These are phyloP conservation scores for Oenanthe javanica DNA, from an alignment of 140 eudicot species.

Conservation along the genomic window DNA sequence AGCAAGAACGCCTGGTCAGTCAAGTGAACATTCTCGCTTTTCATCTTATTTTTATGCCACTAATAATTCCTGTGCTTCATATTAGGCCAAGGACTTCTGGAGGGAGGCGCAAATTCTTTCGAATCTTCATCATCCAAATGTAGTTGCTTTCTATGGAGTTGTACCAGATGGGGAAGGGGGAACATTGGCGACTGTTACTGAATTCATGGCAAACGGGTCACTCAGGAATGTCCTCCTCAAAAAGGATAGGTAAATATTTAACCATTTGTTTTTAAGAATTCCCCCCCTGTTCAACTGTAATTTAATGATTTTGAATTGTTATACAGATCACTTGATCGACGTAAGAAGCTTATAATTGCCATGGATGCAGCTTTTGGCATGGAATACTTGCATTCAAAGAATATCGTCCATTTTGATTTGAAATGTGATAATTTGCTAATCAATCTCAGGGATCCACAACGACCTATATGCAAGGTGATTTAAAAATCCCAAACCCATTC, in stretches of 20 bases:
- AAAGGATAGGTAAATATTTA: constrained; percentile 59
- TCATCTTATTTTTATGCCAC: background rate
- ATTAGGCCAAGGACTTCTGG: constrained; percentile 86
- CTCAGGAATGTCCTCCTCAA: constrained; percentile 75
- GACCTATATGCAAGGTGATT: constrained; percentile 80
- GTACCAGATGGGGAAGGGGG: constrained; percentile 96
- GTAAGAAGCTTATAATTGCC: constrained; percentile 69
- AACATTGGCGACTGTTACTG: constrained; percentile 89
- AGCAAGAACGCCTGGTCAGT: constrained; percentile 89
- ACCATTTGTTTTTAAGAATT: background rate
- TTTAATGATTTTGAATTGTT: constrained; percentile 9
- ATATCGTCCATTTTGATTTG: constrained; percentile 81
- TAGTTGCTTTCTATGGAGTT: constrained; percentile 93
- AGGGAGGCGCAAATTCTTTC: constrained; percentile 87
- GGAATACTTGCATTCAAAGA: constrained; percentile 81
- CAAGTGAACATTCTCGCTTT: constrained; percentile 14
- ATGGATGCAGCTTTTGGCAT: constrained; percentile 96
- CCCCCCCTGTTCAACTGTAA: background rate
- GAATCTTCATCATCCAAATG: constrained; percentile 93
- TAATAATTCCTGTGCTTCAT: constrained; percentile 7
- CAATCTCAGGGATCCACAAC: constrained; percentile 69
- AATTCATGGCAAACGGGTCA: constrained; percentile 89
- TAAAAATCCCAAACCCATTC: background rate
- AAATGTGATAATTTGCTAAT: constrained; percentile 84
- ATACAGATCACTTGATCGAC: constrained; percentile 68